Percentiles rank a stretch among this genome's conserved stretches.
Conservation (phyloP, 768 basidiomycete genomes). For the Lactarius vividus region DNA sequence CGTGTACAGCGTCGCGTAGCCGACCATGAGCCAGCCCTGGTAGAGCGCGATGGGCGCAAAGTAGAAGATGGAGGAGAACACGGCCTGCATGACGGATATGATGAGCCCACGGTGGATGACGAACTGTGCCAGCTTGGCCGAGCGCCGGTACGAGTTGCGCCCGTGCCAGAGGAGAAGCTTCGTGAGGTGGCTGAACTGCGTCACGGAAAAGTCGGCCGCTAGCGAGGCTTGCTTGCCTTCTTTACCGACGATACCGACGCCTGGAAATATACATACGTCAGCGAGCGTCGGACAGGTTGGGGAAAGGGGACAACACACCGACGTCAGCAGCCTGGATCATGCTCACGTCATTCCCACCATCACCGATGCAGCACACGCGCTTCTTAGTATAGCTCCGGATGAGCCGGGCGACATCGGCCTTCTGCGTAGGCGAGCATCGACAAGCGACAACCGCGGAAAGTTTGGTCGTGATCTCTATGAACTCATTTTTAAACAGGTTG, state of each 20-base stretch:
- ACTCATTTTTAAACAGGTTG: conserved; percentile 87
- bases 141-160: conserved; percentile 96
- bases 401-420: conserved; percentile 93
- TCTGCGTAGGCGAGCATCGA: conserved; percentile 97
- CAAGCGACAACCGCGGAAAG: conserved; percentile 96
- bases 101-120: conserved; percentile 97
- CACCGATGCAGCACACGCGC: conserved; percentile 97
- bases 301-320: conserved; percentile 52
- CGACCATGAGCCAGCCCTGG: conserved; percentile 97
- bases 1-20: conserved; percentile 94
- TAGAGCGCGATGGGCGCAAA: conserved; percentile 96
- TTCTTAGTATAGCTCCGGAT: conserved; percentile 91
- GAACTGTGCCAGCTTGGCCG: conserved; percentile 96
- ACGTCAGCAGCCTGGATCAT: conserved; percentile 99
- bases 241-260: conserved; percentile 97
- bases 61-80: conserved; percentile 90
- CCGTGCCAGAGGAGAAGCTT: conserved; percentile 99
- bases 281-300: background rate
- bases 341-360: conserved; percentile 98
- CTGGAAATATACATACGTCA: conserved; percentile 41
- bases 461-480: conserved; percentile 94
- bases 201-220: conserved; percentile 98
- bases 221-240: conserved; percentile 98
- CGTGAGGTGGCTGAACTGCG: conserved; percentile 92
- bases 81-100: conserved; percentile 97